A percentile compares a stretch with the other conserved stretches of the same genome.
Evolutionary conservation across 176 grass and related monocot genomes (phyloP).

Genomic region (Poa annua): DNA sequence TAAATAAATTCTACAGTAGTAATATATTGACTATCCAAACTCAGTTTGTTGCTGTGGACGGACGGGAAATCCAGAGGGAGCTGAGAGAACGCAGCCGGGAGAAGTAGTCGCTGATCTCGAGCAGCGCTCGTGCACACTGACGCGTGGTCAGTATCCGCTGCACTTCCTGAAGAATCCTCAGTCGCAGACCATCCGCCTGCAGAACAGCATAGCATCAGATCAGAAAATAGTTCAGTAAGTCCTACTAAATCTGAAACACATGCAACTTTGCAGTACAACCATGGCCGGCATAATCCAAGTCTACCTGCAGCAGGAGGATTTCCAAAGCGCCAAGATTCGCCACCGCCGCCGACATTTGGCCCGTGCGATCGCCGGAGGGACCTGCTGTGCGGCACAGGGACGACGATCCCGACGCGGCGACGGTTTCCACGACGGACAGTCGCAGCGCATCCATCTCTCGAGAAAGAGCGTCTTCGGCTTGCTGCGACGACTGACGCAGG

Average conservation of each 20-base stretch:
- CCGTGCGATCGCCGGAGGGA: constrained; percentile 35
- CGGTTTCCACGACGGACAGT: constrained; percentile 41
- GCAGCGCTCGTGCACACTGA: constrained; percentile 61
- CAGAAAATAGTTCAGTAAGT: background rate
- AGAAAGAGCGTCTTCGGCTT: constrained; percentile 46
- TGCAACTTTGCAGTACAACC: background rate
- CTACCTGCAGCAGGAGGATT: constrained; percentile 53
- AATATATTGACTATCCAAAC: too few species aligned
- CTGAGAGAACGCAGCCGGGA: constrained; percentile 54
- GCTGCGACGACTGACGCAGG: constrained; percentile 51
- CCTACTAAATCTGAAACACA: background rate
- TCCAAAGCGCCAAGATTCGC: constrained; percentile 50
- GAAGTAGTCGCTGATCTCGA: constrained; percentile 54
- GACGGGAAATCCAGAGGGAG: constrained; percentile 65
- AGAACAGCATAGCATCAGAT: background rate
- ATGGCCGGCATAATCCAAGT: too few species aligned
- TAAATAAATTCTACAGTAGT: too few species aligned
- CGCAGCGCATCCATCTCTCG: constrained; percentile 50
- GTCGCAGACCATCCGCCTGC: constrained; percentile 60
- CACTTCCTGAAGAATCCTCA: constrained; percentile 53
- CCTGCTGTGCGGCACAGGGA: constrained; percentile 2
- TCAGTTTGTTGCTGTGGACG: constrained; percentile 13
- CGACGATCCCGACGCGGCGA: constrained; percentile 39
- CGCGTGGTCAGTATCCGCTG: constrained; percentile 52
- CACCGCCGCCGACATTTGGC: constrained; percentile 53